Conservation (phyloP, 257 asterid genomes). For the Plantago major region DNA sequence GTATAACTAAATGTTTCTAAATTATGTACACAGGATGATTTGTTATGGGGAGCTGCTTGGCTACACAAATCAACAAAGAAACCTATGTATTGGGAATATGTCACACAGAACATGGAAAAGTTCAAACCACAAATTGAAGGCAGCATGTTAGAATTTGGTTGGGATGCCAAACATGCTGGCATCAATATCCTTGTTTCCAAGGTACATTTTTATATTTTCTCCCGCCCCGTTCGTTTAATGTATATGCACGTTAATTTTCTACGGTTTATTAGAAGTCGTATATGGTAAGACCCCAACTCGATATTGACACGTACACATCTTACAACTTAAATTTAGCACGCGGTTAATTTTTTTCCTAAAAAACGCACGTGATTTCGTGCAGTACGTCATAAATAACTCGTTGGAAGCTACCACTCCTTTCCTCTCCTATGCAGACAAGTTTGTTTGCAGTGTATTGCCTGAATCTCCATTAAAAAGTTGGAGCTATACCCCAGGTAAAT, state of each 20-base stretch:
- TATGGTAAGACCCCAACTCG: background rate
- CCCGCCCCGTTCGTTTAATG: too few relatives aligned
- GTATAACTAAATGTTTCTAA: too few relatives aligned
- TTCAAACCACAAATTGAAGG: constrained; percentile 26
- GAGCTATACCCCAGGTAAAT: constrained; percentile 29
- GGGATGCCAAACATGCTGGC: constrained; percentile 57
- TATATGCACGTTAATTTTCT: too few relatives aligned
- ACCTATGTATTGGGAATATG: constrained; percentile 27
- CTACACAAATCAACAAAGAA: constrained; percentile 38
- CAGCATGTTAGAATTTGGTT: constrained; percentile 38
- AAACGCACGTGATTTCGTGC: constrained; percentile 4
- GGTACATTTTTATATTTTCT: constrained; percentile 14
- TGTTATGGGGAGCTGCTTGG: constrained; percentile 52
- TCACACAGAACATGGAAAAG: constrained; percentile 23
- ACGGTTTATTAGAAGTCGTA: too few relatives aligned
- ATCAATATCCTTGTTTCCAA: constrained; percentile 43
- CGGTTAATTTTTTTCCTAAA: background rate
- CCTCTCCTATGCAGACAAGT: constrained; percentile 31
- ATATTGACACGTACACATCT: background rate
- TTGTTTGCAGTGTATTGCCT: constrained; percentile 33
- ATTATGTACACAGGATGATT: constrained; percentile 31
- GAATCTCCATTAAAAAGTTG: constrained; percentile 35
- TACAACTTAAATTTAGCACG: too few relatives aligned
- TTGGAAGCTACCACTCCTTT: constrained; percentile 28
- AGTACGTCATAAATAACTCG: constrained; percentile 21